Conservation (phyloP, 345 rosid genomes). For the Aquilaria sinensis region DNA sequence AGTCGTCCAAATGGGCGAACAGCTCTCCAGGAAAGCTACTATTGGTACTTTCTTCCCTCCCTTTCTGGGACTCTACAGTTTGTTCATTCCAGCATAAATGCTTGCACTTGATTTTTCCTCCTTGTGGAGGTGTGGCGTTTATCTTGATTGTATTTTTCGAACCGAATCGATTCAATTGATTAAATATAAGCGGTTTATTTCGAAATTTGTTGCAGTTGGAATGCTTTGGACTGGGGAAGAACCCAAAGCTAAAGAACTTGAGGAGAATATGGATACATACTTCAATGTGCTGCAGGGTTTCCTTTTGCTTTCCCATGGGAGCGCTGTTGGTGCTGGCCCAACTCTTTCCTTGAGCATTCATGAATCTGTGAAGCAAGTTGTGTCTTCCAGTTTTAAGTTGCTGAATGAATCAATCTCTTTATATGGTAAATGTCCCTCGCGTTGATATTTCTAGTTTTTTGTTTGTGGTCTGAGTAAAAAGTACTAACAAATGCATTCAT, state of each 20-base stretch:
- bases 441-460: too few species aligned
- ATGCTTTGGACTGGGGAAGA: constrained; percentile 82
- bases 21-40: constrained; percentile 84
- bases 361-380: constrained; percentile 58
- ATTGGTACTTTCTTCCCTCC: constrained; percentile 33
- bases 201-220: constrained; percentile 48
- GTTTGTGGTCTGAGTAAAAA: too few species aligned
- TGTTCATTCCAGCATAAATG: not conserved
- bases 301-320: constrained; percentile 72
- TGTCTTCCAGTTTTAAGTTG: constrained; percentile 79
- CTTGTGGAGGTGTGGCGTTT: not conserved
- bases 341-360: constrained; percentile 69
- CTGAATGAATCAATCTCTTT: constrained; percentile 61
- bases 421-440: constrained; percentile 34
- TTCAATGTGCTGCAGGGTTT: constrained; percentile 80
- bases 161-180: too few species aligned
- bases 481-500: not conserved
- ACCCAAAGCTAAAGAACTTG: constrained; percentile 60
- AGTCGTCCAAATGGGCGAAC: constrained; percentile 71
- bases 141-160: not conserved
- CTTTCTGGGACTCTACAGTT: not conserved
- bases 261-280: constrained; percentile 62
- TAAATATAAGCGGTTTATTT: not conserved
- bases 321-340: constrained; percentile 74
- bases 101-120: too few species aligned